Conservation (phyloP, 306 rosid genomes). For the Lupinus albus region DNA sequence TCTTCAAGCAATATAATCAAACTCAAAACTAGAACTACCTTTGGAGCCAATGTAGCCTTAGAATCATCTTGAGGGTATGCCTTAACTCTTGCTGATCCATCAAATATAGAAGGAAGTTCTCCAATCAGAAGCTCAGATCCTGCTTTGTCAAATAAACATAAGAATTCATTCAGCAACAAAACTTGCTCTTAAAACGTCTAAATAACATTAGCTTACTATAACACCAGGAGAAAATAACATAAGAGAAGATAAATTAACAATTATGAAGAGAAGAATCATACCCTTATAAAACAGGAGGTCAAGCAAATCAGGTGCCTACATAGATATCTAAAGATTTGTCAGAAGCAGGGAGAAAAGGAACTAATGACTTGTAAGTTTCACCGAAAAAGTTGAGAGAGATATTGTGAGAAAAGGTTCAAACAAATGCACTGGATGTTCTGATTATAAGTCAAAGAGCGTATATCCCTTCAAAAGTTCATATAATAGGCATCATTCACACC, state of each 20-base stretch:
- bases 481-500: slow-evolving; percentile 17
- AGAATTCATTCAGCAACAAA: slow-evolving; percentile 31
- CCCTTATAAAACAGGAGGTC: slow-evolving; percentile 74
- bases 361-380: slow-evolving; percentile 25
- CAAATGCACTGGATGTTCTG: neutral
- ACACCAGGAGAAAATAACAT: slow-evolving; percentile 31
- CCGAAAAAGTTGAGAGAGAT: slow-evolving; percentile 20
- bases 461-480: slow-evolving; percentile 7
- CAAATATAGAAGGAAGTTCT: slow-evolving; percentile 86
- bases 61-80: slow-evolving; percentile 78
- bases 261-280: slow-evolving; percentile 36
- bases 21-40: slow-evolving; percentile 56
- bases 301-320: slow-evolving; percentile 90
- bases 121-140: slow-evolving; percentile 71
- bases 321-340: slow-evolving; percentile 46
- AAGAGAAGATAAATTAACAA: slow-evolving; percentile 14
- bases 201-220: slow-evolving; percentile 6
- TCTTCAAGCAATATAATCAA: slow-evolving; percentile 34
- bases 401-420: neutral
- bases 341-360: slow-evolving; percentile 29
- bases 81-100: slow-evolving; percentile 73
- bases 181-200: slow-evolving; percentile 23
- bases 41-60: slow-evolving; percentile 79
- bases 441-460: neutral
- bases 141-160: slow-evolving; percentile 40